Percentiles rank a stretch among this genome's conserved stretches.
Conservation (phyloP, 2,329 filamentous ascomycete genomes). For the Penicillium decumbens region DNA sequence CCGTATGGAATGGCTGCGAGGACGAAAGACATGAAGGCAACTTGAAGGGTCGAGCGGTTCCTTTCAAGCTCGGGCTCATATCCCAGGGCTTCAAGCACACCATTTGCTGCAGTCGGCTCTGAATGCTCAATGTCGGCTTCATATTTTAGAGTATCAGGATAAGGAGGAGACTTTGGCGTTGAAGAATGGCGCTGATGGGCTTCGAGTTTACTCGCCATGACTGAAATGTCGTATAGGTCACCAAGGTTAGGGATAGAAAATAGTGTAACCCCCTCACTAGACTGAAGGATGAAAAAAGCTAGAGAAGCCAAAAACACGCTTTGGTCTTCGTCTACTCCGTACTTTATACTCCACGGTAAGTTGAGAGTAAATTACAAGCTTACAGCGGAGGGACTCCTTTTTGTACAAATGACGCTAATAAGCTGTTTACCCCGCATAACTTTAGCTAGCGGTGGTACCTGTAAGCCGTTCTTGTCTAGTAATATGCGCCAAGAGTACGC, state of each 20-base stretch:
- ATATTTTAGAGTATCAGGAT: conserved; percentile 1
- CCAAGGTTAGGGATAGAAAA: neutral
- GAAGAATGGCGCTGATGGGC: neutral
- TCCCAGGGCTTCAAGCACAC: conserved; percentile 37
- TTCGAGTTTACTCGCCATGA: conserved; percentile 4
- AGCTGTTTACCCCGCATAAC: conserved; percentile 2
- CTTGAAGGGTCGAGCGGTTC: conserved; percentile 45
- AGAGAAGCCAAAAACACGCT: neutral
- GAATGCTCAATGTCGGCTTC: conserved; percentile 7
- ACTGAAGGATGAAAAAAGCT: neutral
- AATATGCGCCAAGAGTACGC: too few species aligned
- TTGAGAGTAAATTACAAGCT: neutral
- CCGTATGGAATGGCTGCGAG: conserved; percentile 68
- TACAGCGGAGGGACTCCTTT: neutral
- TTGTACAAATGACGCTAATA: conserved; percentile 1
- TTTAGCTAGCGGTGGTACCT: neutral
- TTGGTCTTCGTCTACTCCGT: neutral
- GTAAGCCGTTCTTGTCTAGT: too few species aligned
- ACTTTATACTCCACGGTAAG: neutral
- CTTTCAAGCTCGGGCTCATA: conserved; percentile 61
- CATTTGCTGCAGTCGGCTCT: conserved; percentile 14
- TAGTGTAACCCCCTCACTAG: neutral
- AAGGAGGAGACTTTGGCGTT: neutral
- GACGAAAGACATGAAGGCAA: conserved; percentile 48
- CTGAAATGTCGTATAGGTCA: neutral